Evolutionary conservation across 148 eudicot species (phyloP).

Genomic region (Dysphania ambrosioides): DNA sequence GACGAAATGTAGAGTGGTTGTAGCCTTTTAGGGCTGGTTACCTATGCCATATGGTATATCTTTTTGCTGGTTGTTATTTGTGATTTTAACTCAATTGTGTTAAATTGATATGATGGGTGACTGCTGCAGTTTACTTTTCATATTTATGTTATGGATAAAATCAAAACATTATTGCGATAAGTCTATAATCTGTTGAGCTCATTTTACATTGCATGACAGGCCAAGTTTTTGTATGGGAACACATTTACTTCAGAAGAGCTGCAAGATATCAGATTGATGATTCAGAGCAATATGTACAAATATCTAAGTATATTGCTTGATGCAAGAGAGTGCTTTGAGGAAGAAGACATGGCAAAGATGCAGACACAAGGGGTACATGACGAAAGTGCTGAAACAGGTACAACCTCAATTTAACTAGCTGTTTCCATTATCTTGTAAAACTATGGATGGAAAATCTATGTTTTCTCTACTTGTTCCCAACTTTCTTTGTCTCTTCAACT

Average conservation of each 20-base stretch:
- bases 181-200: slow-evolving; percentile 11
- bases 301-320: slow-evolving; percentile 90
- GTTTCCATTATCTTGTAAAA: background rate
- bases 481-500: background rate
- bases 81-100: background rate
- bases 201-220: slow-evolving; percentile 48
- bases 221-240: slow-evolving; percentile 81
- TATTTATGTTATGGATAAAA: background rate
- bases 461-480: background rate
- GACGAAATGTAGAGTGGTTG: background rate
- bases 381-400: slow-evolving; percentile 49
- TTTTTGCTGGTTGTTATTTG: background rate
- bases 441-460: background rate
- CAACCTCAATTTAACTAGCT: background rate
- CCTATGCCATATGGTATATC: background rate
- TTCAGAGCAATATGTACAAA: slow-evolving; percentile 90
- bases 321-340: slow-evolving; percentile 94
- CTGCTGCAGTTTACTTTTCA: background rate
- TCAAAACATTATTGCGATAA: background rate
- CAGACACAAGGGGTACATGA: slow-evolving; percentile 26
- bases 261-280: slow-evolving; percentile 86
- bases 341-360: slow-evolving; percentile 51
- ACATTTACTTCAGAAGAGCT: slow-evolving; percentile 71
- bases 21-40: background rate
- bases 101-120: background rate